Conservation (phyloP, 1,284 basidiomycete species). For the Inonotus obliquus region DNA sequence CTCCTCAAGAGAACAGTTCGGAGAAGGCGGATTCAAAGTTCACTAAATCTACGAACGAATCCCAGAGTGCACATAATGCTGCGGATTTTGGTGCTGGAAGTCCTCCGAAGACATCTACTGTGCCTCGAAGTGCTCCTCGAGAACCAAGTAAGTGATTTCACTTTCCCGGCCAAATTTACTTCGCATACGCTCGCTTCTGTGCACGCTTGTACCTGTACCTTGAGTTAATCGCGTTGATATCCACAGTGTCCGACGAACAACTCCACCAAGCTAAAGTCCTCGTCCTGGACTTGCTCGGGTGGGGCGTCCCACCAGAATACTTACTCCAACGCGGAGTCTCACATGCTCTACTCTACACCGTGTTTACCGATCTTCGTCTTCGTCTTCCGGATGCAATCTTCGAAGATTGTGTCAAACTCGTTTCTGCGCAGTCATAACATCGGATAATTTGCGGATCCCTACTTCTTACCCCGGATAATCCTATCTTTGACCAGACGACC, state of each 20-base stretch:
- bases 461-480: neutral
- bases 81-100: neutral
- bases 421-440: constrained; percentile 1
- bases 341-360: constrained; percentile 31
- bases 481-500: neutral
- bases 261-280: constrained; percentile 36
- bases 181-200: neutral
- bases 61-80: neutral
- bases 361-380: constrained; percentile 37
- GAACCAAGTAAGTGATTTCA: neutral
- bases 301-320: constrained; percentile 41
- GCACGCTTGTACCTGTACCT: too few relatives aligned
- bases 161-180: neutral
- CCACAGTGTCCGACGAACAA: constrained; percentile 23
- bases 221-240: neutral
- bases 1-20: neutral
- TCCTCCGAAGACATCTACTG: neutral
- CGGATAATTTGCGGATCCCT: neutral
- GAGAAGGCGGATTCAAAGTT: neutral
- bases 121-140: neutral
- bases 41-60: neutral
- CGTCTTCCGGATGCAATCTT: constrained; percentile 29
- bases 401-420: constrained; percentile 14
- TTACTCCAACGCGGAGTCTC: constrained; percentile 39
- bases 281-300: constrained; percentile 40